These are phyloP conservation scores for Plasmodium relictum DNA, from an alignment of 169 alveolate genomes.

Conservation along the genomic window DNA sequence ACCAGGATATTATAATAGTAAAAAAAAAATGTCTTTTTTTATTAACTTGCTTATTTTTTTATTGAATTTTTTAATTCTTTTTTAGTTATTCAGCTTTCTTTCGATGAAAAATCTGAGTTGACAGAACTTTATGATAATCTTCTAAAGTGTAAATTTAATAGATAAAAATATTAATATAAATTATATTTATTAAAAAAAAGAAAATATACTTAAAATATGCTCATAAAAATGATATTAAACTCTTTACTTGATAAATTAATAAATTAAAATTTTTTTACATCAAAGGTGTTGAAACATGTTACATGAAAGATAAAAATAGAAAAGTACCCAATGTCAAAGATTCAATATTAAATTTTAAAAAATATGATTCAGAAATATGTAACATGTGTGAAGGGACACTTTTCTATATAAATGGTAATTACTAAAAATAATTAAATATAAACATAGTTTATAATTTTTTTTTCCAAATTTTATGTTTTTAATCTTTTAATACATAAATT, in stretches of 20 bases:
- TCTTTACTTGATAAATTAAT: background rate
- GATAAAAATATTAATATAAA: background rate
- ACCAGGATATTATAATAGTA: slow-evolving; percentile 71
- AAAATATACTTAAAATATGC: background rate
- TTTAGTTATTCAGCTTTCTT: slow-evolving; percentile 59
- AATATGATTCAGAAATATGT: slow-evolving; percentile 20
- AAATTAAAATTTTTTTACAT: too few relatives aligned
- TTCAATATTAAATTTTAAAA: background rate
- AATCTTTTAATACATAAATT: background rate
- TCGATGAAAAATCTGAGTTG: slow-evolving; percentile 10
- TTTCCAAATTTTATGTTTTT: background rate
- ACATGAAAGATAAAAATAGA: slow-evolving; percentile 9
- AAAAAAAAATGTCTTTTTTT: background rate
- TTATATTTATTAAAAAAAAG: background rate
- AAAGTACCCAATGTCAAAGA: background rate
- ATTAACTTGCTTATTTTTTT: background rate
- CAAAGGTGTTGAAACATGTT: slow-evolving; percentile 31
- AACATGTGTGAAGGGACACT: slow-evolving; percentile 50
- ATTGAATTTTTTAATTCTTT: background rate
- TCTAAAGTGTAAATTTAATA: slow-evolving; percentile 21
- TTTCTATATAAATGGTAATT: slow-evolving; percentile 54
- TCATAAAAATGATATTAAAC: background rate
- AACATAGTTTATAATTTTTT: background rate
- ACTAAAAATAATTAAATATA: background rate
- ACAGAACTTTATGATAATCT: slow-evolving; percentile 28